Evolutionary conservation across 148 eudicot genomes (phyloP).

Genomic region (Rhododendron williamsianum): DNA sequence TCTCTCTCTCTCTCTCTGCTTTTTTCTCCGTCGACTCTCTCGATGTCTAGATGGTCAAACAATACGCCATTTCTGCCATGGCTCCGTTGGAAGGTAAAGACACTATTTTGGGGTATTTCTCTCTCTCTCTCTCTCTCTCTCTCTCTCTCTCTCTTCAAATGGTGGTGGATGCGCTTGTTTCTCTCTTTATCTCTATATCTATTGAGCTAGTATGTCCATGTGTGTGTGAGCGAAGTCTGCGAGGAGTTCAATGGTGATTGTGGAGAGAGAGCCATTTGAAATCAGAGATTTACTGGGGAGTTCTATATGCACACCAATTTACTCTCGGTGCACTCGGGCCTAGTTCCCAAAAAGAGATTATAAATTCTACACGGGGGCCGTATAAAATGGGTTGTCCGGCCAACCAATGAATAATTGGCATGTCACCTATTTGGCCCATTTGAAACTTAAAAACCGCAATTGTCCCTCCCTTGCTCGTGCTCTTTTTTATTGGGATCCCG

Average conservation of each 20-base stretch:
- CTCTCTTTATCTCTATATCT: not conserved
- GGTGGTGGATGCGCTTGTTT: slow-evolving; percentile 4
- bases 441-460: no score
- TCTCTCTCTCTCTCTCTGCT: not conserved
- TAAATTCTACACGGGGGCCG: no score
- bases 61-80: not conserved
- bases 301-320: not conserved
- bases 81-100: not conserved
- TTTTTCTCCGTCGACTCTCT: not conserved
- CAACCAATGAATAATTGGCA: no score
- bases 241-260: slow-evolving; percentile 34
- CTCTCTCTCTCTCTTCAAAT: not conserved
- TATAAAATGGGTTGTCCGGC: no score
- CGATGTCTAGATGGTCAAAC: not conserved
- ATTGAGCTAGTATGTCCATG: not conserved
- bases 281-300: slow-evolving; percentile 12
- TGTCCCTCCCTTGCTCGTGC: no score
- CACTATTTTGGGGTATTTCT: not conserved
- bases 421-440: no score
- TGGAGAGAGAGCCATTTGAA: slow-evolving; percentile 13
- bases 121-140: no score
- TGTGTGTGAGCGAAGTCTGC: slow-evolving; percentile 29
- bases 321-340: not conserved
- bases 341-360: no score
- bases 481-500: no score